phyloP scores from a whole-genome alignment of 1,284 basidiomycete species.

The Marasmius oreades region DNA sequence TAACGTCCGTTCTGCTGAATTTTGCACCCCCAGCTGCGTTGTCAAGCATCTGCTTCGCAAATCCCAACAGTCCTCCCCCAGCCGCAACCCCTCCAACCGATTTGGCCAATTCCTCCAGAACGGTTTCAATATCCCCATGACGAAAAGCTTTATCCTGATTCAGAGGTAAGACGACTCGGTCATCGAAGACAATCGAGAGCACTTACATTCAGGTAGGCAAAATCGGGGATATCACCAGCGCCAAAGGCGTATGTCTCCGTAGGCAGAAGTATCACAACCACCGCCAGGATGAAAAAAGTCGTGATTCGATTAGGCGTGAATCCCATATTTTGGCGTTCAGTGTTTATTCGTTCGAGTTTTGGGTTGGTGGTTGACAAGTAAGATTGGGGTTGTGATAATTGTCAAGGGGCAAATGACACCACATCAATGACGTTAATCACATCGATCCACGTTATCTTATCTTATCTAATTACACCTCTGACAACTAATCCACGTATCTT shows the following conservation, averaged over 20 bases:
- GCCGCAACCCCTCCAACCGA: slow-evolving; percentile 42
- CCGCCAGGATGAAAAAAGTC: slow-evolving; percentile 38
- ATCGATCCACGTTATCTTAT: neutral
- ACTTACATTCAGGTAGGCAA: slow-evolving; percentile 54
- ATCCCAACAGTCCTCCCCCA: slow-evolving; percentile 44
- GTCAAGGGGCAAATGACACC: neutral
- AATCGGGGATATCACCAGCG: slow-evolving; percentile 61
- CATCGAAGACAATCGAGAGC: slow-evolving; percentile 3
- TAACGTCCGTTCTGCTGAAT: slow-evolving; percentile 58
- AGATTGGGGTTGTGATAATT: neutral
- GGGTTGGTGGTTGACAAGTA: neutral
- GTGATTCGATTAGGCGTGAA: slow-evolving; percentile 28
- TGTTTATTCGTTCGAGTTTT: too few species aligned
- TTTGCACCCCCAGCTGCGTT: slow-evolving; percentile 48
- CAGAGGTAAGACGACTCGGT: slow-evolving; percentile 6
- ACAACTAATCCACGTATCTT: too few species aligned
- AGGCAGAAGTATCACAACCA: slow-evolving; percentile 46
- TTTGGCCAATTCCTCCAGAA: slow-evolving; percentile 57
- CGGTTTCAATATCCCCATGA: slow-evolving; percentile 72
- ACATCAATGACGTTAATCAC: neutral
- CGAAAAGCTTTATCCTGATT: slow-evolving; percentile 64
- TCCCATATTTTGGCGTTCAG: slow-evolving; percentile 17
- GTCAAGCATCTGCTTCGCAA: slow-evolving; percentile 45
- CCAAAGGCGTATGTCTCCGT: slow-evolving; percentile 49
- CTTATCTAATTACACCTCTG: neutral